Evolutionary conservation across 2,329 filamentous ascomycete genomes (phyloP), one percentile per base, ranked within the genome.

Genomic region (Sphaerulina musiva): DNA sequence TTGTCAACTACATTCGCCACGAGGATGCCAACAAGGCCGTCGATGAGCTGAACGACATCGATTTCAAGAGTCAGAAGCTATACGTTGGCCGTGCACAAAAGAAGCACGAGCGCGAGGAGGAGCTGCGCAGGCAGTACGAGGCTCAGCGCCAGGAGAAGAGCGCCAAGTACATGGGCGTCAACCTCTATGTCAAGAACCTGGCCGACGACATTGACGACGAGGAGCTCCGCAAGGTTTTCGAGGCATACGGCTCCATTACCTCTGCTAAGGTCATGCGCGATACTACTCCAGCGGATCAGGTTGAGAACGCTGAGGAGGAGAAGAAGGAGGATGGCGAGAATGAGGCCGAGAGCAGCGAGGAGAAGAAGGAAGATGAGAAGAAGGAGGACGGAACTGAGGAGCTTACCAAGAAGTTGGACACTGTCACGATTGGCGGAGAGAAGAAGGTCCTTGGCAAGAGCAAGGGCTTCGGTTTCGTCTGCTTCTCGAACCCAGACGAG

Each of bases 221-320:
- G 69, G 95, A 95, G 82, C 84, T 98, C 59, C 90, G 93, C 67
- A 85, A 91, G 68, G 86, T 97, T 73, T 98, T 98, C 74, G 78
- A 85, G 69, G 81, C 89, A 64, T 97, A 87, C 68, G 93, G 93
- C 59, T 89, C 88, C 66, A 97, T 98, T 74, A 98, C 93, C 58
- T 97, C 93, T 38, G 92, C 93, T 68, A 97, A 97, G 84, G 92
- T 98, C 67, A 98, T 98, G 93, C 90, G 93, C 66, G 93, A 98
- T 68, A 83, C 80, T 50, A 69, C 76, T 55, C 71, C 77, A 56
- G 74, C 75, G 41, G 79, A 80, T 51, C 78, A 70, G 48, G 69
- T 67, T 40, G 71, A 61, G 59, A 61, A 54, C 52, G 59, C 53
- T 23, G 26, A 38, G 34, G 66, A 73, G 50, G 71, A 74, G 59